Conservation (phyloP, 2,329 filamentous ascomycete genomes). For the Aspergillus sp. region DNA sequence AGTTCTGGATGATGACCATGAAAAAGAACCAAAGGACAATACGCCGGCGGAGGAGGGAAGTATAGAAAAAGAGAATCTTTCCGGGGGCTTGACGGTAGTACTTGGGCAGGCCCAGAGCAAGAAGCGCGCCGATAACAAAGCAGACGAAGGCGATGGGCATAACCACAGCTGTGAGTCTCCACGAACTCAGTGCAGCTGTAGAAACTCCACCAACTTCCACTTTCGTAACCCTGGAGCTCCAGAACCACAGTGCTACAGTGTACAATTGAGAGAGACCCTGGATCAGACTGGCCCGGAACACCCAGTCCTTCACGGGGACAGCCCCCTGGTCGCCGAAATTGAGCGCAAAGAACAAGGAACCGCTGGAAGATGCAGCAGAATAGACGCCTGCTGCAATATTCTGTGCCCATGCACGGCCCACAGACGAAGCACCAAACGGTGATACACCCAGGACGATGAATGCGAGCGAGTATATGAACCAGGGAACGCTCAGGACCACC, state of each 20-base stretch:
- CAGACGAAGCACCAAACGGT: conserved; percentile 51
- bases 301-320: conserved; percentile 63
- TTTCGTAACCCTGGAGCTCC: conserved; percentile 53
- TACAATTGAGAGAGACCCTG: conserved; percentile 68
- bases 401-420: conserved; percentile 49
- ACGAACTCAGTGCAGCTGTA: conserved; percentile 19
- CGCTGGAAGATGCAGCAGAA: conserved; percentile 61
- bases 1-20: conserved; percentile 64
- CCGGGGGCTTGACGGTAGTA: conserved; percentile 67
- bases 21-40: conserved; percentile 68
- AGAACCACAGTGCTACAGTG: conserved; percentile 65
- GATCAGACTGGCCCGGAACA: conserved; percentile 64
- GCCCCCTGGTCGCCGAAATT: conserved; percentile 67
- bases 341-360: conserved; percentile 65
- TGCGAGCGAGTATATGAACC: conserved; percentile 62
- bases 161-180: conserved; percentile 54
- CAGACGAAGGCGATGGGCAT: conserved; percentile 59
- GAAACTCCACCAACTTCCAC: conserved; percentile 5
- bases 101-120: conserved; percentile 62
- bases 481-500: conserved; percentile 60
- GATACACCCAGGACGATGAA: conserved; percentile 63
- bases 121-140: conserved; percentile 55
- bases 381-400: conserved; percentile 63
- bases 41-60: conserved; percentile 60
- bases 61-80: conserved; percentile 65